Evolutionary conservation across 257 asterid species (phyloP), one percentile per base, ranked within the genome.

Genomic region (Solanum raphanifolium): DNA sequence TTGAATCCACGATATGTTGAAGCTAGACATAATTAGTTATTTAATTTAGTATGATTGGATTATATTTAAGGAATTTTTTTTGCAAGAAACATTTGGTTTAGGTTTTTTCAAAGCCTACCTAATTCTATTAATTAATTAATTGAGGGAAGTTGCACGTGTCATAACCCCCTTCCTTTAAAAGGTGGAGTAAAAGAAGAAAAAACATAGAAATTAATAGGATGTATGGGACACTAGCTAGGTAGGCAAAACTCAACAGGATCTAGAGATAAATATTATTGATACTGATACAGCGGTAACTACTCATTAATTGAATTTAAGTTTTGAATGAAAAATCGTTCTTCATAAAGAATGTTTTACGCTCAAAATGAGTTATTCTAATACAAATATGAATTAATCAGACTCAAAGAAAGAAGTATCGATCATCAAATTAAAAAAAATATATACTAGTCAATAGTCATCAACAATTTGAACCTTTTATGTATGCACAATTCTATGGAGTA

Each of bases 191-290:
- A 31, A 71, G 6, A 31, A 16, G 78, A 71, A 71, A 25, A 31
- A 16, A 31, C 78, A 71, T 0, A 72, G 15, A 72, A 34, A 72
- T 72, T 34, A 34, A 18, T 72, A 72, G 46, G 13, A 34, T 34
- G 81, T 73, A 73, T 73, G 81, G 79, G 16, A n/a, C 72, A n/a
- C 31, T n/a, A 65, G 32, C 72, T 65, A n/a, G 32, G 71, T 65
- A n/a, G 71, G 72, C 72, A 65, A 65, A 65, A n/a, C 31, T 65
- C 32, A n/a, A 10, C 27, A 58, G 5, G 68, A 55, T 55, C 11
- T 1, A 20, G 25, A 55, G 10, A 55, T 7, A 58, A 58, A 58
- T 20, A 58, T 7, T 58, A 58, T 7, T 21, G 11, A 7, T 55
- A 55, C 9, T 8, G 12, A 3, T 58, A 0, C 2, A 58, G 0